Evolutionary conservation across 495 filamentous ascomycete genomes (phyloP).

Genomic region (Lophiotrema nucula): DNA sequence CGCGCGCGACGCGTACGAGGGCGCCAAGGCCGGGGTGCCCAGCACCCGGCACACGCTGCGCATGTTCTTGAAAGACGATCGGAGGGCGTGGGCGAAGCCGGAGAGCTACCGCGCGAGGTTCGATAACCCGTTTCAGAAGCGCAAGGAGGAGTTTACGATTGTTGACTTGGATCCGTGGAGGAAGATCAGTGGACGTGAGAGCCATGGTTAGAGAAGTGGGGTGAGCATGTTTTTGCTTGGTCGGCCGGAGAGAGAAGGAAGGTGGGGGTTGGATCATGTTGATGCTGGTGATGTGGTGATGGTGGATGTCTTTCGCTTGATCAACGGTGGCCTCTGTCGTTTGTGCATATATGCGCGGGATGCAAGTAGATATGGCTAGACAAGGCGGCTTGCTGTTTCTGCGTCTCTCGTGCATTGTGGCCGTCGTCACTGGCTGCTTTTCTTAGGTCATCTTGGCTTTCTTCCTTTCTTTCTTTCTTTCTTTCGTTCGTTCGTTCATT

Average conservation of each 20-base stretch:
- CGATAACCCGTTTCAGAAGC: constrained; percentile 24
- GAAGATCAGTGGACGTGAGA: constrained; percentile 32
- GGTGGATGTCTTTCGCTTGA: too few species aligned
- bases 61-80: constrained; percentile 33
- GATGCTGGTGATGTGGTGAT: too few species aligned
- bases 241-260: too few species aligned
- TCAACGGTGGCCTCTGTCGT: too few species aligned
- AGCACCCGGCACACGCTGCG: constrained; percentile 32
- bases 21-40: not conserved
- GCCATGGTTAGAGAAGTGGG: constrained; percentile 30
- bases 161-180: constrained; percentile 32
- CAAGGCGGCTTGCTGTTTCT: too few species aligned
- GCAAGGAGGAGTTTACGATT: constrained; percentile 27
- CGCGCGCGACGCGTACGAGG: constrained; percentile 29
- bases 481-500: too few species aligned
- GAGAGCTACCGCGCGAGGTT: constrained; percentile 14
- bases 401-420: too few species aligned
- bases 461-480: not conserved
- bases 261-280: too few species aligned
- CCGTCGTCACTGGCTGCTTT: not conserved
- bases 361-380: too few species aligned
- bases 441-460: not conserved
- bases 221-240: too few species aligned
- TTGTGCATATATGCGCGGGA: too few species aligned
- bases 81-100: constrained; percentile 29